A percentile compares a stretch with the other conserved stretches of the same genome.
phyloP scores from a whole-genome alignment of 345 rosid species.

The Bruguiera gymnorhiza region DNA sequence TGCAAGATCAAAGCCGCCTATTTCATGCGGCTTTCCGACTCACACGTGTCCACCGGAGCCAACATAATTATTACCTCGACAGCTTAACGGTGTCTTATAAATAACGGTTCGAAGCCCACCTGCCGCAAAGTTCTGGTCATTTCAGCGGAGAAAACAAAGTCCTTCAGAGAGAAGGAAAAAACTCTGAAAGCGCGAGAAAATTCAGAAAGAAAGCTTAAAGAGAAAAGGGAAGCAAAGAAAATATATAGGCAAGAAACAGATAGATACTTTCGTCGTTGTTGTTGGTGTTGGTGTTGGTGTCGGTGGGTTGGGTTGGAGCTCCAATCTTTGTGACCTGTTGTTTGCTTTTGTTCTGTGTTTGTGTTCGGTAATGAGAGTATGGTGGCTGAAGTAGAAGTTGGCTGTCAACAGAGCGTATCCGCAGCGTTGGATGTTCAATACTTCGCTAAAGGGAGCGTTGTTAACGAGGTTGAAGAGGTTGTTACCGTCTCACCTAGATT shows the following conservation, averaged over 20 bases:
- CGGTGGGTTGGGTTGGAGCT: not conserved
- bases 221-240: not conserved
- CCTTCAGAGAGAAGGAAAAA: too few relatives aligned
- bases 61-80: slow-evolving; percentile 13
- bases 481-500: slow-evolving; percentile 38
- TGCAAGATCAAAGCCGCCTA: too few relatives aligned
- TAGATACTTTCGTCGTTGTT: not conserved
- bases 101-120: slow-evolving; percentile 8
- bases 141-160: slow-evolving; percentile 1
- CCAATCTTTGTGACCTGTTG: not conserved
- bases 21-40: slow-evolving; percentile 4
- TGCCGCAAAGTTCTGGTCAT: slow-evolving; percentile 8
- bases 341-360: not conserved
- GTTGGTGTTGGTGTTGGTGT: not conserved
- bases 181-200: slow-evolving; percentile 10
- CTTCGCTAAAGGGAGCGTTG: slow-evolving; percentile 29
- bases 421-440: slow-evolving; percentile 46
- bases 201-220: not conserved
- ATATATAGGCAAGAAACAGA: not conserved
- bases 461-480: slow-evolving; percentile 33
- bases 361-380: slow-evolving; percentile 32
- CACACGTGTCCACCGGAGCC: slow-evolving; percentile 38
- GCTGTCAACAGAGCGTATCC: slow-evolving; percentile 49
- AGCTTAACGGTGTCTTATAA: slow-evolving; percentile 36
- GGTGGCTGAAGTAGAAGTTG: slow-evolving; percentile 66